Evolutionary conservation across 2,329 filamentous ascomycete genomes (phyloP).

Genomic region (Ophiocordyceps unilateralis): DNA sequence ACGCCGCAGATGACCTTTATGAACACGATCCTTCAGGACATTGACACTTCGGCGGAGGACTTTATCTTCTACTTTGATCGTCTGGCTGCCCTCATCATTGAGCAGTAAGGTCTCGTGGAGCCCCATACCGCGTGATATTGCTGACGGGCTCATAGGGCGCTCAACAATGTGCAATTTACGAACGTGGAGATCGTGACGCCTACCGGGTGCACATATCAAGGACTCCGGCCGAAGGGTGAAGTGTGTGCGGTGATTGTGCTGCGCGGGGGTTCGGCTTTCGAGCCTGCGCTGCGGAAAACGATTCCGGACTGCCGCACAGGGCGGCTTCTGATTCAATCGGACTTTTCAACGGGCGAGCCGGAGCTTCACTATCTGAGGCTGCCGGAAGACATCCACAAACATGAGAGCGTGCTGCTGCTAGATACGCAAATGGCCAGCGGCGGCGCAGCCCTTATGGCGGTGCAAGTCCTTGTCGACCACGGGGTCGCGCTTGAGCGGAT

Average conservation of each 20-base stretch:
- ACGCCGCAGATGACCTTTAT: slow-evolving; percentile 74
- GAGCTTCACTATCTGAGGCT: slow-evolving; percentile 83
- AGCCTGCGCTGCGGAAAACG: slow-evolving; percentile 73
- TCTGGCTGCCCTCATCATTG: slow-evolving; percentile 67
- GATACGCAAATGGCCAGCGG: slow-evolving; percentile 93
- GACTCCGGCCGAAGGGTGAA: slow-evolving; percentile 52
- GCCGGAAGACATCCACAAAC: slow-evolving; percentile 51
- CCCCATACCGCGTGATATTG: neutral
- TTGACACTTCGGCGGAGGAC: slow-evolving; percentile 64
- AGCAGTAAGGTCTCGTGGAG: slow-evolving; percentile 35
- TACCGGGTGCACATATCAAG: slow-evolving; percentile 49
- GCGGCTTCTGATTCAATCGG: slow-evolving; percentile 79
- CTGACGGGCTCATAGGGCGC: slow-evolving; percentile 32
- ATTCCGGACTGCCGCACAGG: slow-evolving; percentile 88
- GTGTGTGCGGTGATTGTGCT: slow-evolving; percentile 78
- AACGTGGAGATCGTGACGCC: slow-evolving; percentile 52
- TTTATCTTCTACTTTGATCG: slow-evolving; percentile 98
- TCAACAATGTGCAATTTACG: slow-evolving; percentile 60
- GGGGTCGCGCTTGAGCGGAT: slow-evolving; percentile 73
- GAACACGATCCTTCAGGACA: slow-evolving; percentile 77
- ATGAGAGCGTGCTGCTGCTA: slow-evolving; percentile 70
- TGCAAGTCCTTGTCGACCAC: slow-evolving; percentile 88
- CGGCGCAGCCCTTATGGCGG: slow-evolving; percentile 76
- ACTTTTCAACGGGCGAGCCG: slow-evolving; percentile 69
- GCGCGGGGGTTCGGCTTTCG: slow-evolving; percentile 74